Base-by-base conservation (phyloP, 345 rosid species). In the Syzygium aromaticum region DNA sequence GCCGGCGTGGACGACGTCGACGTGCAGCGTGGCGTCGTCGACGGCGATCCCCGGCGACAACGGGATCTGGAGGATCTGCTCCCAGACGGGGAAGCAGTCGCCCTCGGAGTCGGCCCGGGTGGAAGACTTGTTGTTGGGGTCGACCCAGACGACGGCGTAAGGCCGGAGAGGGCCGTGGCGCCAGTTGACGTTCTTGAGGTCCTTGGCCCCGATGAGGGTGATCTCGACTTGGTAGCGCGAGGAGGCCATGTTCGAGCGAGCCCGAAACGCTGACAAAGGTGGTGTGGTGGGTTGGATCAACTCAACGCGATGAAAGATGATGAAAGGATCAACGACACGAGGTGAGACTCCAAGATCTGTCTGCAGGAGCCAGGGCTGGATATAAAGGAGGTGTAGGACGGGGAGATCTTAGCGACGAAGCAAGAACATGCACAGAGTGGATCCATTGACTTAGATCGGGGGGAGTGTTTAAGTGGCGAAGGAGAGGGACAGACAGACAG, bases 101-200 rank as follows among this genome's bases (percentile, higher is more conserved):
- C 96, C 98, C 2, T 93, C 94, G 5, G 92, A 89, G 57, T 97
- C 98, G 56, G 93, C 95, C 51, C 90, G 89, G 56, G 98, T 94
- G 86, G 98, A 92, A 89, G 40, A 89, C 73, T 95, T 96, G 88
- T 64, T 56, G 17, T 56, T 89, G 0, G 96, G 93, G 77, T 95
- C 98, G 21, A 94, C 88, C 98, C 98, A 96, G 17, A 94, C 89
- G 88, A 96, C 95, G 84, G 93, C 96, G 91, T 95, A 97, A 11
- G 98, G 96, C 89, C 87, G 87, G 89, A 86, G 88, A 2, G 91
- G 91, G 10, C 98, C 98, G 89, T 95, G 52, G 73, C 98, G 97
- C 99, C 99, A 95, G 89, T 97, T 97, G 49, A 97, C 97, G 90
- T 97, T 97, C 84, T 97, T 97, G 84, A 95, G 91, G 82, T 96